Percentiles rank a stretch among this genome's conserved stretches.
Conservation (phyloP, 129 eudicot genomes). For the Flaveria robusta region DNA sequence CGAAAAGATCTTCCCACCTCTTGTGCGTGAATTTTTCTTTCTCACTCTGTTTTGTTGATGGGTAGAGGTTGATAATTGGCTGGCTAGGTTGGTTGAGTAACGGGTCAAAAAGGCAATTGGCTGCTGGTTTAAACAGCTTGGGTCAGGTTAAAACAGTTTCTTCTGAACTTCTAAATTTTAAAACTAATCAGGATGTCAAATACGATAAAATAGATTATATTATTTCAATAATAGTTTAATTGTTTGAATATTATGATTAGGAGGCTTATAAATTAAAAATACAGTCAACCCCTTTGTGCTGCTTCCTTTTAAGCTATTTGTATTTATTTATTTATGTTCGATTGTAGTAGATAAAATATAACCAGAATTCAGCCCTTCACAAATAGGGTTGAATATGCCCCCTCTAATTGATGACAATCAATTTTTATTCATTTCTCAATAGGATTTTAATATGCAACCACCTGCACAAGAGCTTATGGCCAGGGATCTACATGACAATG, state of each 20-base stretch:
- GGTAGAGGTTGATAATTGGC: background rate
- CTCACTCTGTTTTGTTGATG: background rate
- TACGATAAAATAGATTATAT: background rate
- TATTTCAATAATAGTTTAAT: background rate
- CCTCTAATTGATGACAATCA: background rate
- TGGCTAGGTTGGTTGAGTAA: background rate
- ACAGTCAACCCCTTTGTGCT: background rate
- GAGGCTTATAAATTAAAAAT: background rate
- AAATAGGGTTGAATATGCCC: background rate
- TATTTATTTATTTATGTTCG: background rate
- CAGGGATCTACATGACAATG: conserved; percentile 79
- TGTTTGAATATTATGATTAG: background rate
- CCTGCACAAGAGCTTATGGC: conserved; percentile 96
- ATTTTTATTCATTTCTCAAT: conserved; percentile 15
- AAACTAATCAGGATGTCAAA: background rate
- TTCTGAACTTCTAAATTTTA: background rate
- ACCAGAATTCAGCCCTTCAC: background rate
- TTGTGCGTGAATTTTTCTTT: conserved; percentile 49
- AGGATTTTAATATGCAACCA: conserved; percentile 98
- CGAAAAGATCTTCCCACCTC: conserved; percentile 87
- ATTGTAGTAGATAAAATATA: background rate
- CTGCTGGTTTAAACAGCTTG: too few species aligned
- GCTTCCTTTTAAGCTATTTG: background rate
- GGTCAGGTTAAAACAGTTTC: background rate
- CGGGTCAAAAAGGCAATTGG: too few species aligned